A percentile compares a stretch with the other conserved stretches of the same genome.
Evolutionary conservation across 441 rosid species (phyloP).

Genomic region (Populus hybrid): DNA sequence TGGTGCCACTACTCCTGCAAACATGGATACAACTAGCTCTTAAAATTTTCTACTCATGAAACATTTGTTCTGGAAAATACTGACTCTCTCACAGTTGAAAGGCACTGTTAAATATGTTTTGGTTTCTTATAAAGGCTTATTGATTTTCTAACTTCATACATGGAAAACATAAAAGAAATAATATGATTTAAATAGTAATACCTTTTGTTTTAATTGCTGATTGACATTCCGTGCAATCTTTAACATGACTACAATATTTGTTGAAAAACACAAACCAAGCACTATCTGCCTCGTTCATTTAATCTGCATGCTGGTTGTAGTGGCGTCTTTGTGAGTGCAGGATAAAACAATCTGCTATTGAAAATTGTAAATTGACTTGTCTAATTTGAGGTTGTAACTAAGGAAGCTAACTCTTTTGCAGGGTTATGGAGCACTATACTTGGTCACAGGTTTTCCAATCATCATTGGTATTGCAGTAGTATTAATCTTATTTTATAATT

Average conservation of each 20-base stretch:
- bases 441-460: constrained; percentile 84
- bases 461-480: constrained; percentile 87
- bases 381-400: constrained; percentile 13
- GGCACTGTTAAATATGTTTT: not conserved
- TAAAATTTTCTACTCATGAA: not conserved
- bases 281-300: not conserved
- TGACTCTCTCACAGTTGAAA: not conserved
- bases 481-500: constrained; percentile 80
- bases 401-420: constrained; percentile 36
- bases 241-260: not conserved
- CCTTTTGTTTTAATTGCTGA: not conserved
- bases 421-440: constrained; percentile 94
- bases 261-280: not conserved
- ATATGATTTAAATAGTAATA: not conserved
- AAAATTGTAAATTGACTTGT: not conserved
- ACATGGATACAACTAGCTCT: constrained; percentile 1
- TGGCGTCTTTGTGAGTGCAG: not conserved
- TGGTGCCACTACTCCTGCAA: not conserved
- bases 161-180: not conserved
- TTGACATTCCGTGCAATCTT: not conserved
- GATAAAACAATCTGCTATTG: not conserved
- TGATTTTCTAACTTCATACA: not conserved
- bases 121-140: not conserved
- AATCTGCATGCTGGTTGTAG: not conserved
- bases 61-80: not conserved